Conservation (phyloP, 495 filamentous ascomycete genomes). For the Penicillium ucsense region DNA sequence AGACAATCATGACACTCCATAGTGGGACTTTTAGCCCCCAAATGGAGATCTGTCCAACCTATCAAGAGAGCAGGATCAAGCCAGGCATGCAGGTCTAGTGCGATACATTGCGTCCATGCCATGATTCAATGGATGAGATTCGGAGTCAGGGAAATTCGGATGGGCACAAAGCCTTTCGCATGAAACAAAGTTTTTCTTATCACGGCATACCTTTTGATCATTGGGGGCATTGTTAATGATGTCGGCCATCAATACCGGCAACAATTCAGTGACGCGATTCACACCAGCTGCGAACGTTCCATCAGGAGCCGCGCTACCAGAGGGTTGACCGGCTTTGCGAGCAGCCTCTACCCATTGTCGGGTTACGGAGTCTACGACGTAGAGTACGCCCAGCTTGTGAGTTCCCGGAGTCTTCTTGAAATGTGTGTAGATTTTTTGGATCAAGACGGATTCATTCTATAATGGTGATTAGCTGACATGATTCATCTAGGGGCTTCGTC, state of each 20-base stretch:
- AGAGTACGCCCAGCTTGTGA: slow-evolving; percentile 97
- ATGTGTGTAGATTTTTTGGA: slow-evolving; percentile 92
- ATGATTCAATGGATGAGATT: no score
- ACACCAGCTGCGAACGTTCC: slow-evolving; percentile 93
- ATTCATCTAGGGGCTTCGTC: not conserved
- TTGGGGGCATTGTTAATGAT: slow-evolving; percentile 79
- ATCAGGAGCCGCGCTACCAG: slow-evolving; percentile 66
- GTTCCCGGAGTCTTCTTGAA: slow-evolving; percentile 92
- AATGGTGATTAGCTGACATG: slow-evolving; percentile 23
- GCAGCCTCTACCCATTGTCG: slow-evolving; percentile 97
- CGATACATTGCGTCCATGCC: slow-evolving; percentile 20
- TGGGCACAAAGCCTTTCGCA: not conserved
- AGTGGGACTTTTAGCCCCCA: slow-evolving; percentile 2
- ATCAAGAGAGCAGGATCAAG: not conserved
- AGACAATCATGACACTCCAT: no score
- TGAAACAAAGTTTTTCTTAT: not conserved
- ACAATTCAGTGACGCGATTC: slow-evolving; percentile 89
- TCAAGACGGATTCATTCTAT: slow-evolving; percentile 89
- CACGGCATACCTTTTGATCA: slow-evolving; percentile 95
- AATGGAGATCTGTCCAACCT: not conserved
- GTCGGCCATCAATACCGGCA: slow-evolving; percentile 91
- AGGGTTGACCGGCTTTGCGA: slow-evolving; percentile 69
- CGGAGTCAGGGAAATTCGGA: not conserved
- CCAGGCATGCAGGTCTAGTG: slow-evolving; percentile 32
- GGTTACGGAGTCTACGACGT: slow-evolving; percentile 99